Percentiles rank a stretch among this genome's conserved stretches.
Conservation (phyloP, 495 filamentous ascomycete genomes). For the Tuber indicum region DNA sequence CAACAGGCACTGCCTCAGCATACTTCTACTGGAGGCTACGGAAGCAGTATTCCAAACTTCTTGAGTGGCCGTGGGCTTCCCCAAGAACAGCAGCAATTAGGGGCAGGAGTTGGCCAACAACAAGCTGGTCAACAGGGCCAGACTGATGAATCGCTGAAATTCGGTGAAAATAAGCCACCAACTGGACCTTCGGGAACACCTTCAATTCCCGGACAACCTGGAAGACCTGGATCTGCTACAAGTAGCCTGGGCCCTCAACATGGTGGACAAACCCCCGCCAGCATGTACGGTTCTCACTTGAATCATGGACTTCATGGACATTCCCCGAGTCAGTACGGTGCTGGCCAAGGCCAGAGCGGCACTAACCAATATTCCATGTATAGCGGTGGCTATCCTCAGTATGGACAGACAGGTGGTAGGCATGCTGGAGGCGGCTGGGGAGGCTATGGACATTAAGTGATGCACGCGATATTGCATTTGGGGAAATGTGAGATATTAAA, state of each 20-base stretch:
- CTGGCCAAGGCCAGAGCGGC: constrained; percentile 34
- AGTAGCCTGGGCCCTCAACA: constrained; percentile 40
- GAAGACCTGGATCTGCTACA: constrained; percentile 40
- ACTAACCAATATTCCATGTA: constrained; percentile 40
- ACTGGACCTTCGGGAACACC: constrained; percentile 41
- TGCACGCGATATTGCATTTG: neutral
- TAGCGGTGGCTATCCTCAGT: constrained; percentile 36
- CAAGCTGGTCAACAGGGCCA: constrained; percentile 37
- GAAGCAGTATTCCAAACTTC: constrained; percentile 38
- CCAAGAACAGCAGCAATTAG: constrained; percentile 41
- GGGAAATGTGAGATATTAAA: constrained; percentile 5
- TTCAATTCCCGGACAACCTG: constrained; percentile 40
- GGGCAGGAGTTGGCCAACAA: constrained; percentile 32
- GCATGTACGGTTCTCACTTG: constrained; percentile 39
- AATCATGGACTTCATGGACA: constrained; percentile 40
- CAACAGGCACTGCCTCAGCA: constrained; percentile 41
- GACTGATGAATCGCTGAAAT: constrained; percentile 41
- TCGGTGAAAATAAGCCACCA: constrained; percentile 42
- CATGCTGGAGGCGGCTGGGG: constrained; percentile 26
- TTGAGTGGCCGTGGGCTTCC: constrained; percentile 36
- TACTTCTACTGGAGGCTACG: constrained; percentile 33
- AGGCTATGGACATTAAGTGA: constrained; percentile 25
- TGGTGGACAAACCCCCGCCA: constrained; percentile 29
- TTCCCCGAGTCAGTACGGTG: constrained; percentile 37
- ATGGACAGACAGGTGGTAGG: constrained; percentile 26